Percentiles rank a stretch among this genome's conserved stretches.
Evolutionary conservation across 257 asterid species (phyloP).

Genomic region (Petunia axillaris): DNA sequence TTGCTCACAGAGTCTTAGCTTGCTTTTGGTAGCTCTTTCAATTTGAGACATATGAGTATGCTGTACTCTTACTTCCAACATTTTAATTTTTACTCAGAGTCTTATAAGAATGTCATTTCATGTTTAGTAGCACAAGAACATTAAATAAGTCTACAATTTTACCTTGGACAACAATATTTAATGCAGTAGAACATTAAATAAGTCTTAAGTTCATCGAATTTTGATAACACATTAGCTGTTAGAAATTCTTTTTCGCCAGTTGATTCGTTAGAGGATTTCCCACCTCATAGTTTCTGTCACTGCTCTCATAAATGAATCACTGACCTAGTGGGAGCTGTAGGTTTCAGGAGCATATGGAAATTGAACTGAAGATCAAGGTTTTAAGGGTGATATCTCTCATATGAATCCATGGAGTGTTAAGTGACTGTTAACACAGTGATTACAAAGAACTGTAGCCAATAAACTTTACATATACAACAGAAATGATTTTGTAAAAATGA

Average conservation of each 20-base stretch:
- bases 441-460: neutral
- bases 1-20: neutral
- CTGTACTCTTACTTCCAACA: no score
- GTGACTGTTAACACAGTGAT: neutral
- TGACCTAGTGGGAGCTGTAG: no score
- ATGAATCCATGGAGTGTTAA: no score
- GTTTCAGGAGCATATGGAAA: no score
- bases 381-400: no score
- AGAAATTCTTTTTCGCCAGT: neutral
- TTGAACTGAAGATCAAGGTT: no score
- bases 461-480: neutral
- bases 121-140: no score
- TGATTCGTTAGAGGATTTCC: no score
- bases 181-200: neutral
- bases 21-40: neutral
- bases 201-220: neutral
- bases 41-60: neutral
- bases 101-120: no score
- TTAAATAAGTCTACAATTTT: no score
- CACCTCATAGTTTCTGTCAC: neutral
- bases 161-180: neutral
- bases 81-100: no score
- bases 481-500: no score
- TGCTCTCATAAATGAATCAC: neutral
- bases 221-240: neutral